Evolutionary conservation across 2,329 filamentous ascomycete genomes (phyloP).

Genomic region (Kalaharituber pfeilii): DNA sequence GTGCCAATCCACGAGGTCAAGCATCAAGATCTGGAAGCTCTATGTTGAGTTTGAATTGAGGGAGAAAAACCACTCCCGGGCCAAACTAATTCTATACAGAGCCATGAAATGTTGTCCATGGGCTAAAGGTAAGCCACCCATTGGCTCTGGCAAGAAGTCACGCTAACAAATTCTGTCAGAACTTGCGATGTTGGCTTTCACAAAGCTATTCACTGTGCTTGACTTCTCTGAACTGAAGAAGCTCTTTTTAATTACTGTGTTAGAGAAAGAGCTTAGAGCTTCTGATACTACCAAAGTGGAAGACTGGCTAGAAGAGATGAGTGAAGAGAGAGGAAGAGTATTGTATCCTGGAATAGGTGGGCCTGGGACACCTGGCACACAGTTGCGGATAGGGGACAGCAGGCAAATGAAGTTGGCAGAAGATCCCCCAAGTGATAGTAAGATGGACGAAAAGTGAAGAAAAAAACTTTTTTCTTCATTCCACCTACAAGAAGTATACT

Average conservation of each 20-base stretch:
- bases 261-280: conserved; percentile 44
- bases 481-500: too few species aligned
- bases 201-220: conserved; percentile 29
- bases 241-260: conserved; percentile 37
- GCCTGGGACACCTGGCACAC: background rate
- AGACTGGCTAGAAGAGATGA: conserved; percentile 24
- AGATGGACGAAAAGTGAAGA: too few species aligned
- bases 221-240: conserved; percentile 34
- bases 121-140: conserved; percentile 32
- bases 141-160: background rate
- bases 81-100: conserved; percentile 38
- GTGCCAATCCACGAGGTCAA: conserved; percentile 23
- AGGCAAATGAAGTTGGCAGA: too few species aligned
- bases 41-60: conserved; percentile 36
- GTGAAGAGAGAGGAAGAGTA: background rate
- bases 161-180: conserved; percentile 22
- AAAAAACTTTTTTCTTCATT: too few species aligned
- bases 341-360: background rate
- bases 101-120: conserved; percentile 43
- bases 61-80: conserved; percentile 27
- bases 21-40: conserved; percentile 34
- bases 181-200: conserved; percentile 41
- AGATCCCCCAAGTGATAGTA: too few species aligned
- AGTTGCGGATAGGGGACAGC: too few species aligned
- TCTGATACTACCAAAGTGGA: conserved; percentile 35